A percentile compares a stretch with the other conserved stretches of the same genome.
These are phyloP conservation scores for Nannizziopsis arthrosporioides DNA, from an alignment of 2,329 filamentous ascomycete species.

Conservation along the genomic window DNA sequence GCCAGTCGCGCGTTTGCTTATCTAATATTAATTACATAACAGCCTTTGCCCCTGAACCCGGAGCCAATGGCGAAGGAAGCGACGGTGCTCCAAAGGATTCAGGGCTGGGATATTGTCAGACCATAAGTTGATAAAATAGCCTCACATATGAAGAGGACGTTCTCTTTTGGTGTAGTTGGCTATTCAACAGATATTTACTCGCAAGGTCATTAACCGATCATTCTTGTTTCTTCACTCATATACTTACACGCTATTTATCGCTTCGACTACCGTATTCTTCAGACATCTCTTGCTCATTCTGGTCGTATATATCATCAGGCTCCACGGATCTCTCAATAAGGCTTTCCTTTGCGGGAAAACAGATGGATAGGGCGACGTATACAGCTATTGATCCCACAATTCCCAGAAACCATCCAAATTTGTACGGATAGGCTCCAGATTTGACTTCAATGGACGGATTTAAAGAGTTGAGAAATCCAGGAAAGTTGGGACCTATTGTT, in stretches of 20 bases:
- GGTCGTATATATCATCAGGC: conserved; percentile 28
- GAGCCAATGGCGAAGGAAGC: too few species aligned
- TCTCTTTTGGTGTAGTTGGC: too few species aligned
- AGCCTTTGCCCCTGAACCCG: not conserved
- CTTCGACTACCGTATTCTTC: not conserved
- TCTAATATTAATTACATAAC: not conserved
- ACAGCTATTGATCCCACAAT: conserved; percentile 46
- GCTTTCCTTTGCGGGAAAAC: conserved; percentile 41
- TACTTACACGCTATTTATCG: too few species aligned
- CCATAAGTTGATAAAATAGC: too few species aligned
- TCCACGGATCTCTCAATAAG: conserved; percentile 33
- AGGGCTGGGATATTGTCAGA: too few species aligned
- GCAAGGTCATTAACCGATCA: too few species aligned
- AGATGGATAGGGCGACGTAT: conserved; percentile 41
- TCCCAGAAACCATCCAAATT: conserved; percentile 55
- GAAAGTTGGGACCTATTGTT: conserved; percentile 46
- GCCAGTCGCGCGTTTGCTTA: conserved; percentile 18
- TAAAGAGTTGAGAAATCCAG: conserved; percentile 41
- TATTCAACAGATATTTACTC: too few species aligned
- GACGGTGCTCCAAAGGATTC: too few species aligned
- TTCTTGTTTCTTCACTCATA: too few species aligned
- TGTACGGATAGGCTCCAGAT: conserved; percentile 46
- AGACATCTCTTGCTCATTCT: not conserved
- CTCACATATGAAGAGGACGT: too few species aligned
- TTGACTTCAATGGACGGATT: conserved; percentile 29